Base-by-base conservation (phyloP, 768 basidiomycete genomes). In the Leucosporidium yakuticum region DNA sequence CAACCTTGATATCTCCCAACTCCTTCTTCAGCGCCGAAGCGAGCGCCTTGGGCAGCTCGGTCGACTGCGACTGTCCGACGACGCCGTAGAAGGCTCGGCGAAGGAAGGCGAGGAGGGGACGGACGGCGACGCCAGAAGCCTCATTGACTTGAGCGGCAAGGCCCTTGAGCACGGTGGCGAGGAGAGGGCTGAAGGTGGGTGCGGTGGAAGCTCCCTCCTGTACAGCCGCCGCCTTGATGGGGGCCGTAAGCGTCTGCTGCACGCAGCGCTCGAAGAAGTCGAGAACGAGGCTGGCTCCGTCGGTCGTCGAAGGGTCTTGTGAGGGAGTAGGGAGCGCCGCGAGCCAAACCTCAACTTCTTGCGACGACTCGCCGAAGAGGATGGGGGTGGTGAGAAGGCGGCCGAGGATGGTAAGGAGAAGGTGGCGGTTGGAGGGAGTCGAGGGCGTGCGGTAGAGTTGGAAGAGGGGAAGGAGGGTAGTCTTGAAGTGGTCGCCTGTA, bases 301-400 rank as follows among this genome's bases (percentile, higher is more conserved):
- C 57, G 12, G 25, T 29, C 9, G 44, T 58, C 15, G n/a, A 31
- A 0, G 25, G 49, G 36, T 34, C 9, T 23, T 31, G 29, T 14
- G 39, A 15, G 62, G 67, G n/a, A 50, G 44, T 78, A 0, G 90
- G 88, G 0, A 94, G 78, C 1, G 85, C 83, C 1, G 80, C 77
- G 1, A 97, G 80, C 92, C 92, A 96, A 5, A 88, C 79, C 0
- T 81, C 78, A 1, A 90, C 82, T 27, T 82, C 80, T 0, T 83
- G 79, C 63, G 89, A 85, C 74, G 88, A 87, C 73, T 89, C 88
- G 79, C 68, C 68, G 70, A 95, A 97, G 29, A 95, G 77, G 12
- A 91, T 83, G 64, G 88, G 89, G 12, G 83, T 80, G 0, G 84
- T 82, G 2, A 98, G 84, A n/a, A 89, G 78, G 56, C 84, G 83